These are phyloP conservation scores for Saccharomycopsis crataegensis DNA, from an alignment of 1,139 yeast species.

Conservation along the genomic window DNA sequence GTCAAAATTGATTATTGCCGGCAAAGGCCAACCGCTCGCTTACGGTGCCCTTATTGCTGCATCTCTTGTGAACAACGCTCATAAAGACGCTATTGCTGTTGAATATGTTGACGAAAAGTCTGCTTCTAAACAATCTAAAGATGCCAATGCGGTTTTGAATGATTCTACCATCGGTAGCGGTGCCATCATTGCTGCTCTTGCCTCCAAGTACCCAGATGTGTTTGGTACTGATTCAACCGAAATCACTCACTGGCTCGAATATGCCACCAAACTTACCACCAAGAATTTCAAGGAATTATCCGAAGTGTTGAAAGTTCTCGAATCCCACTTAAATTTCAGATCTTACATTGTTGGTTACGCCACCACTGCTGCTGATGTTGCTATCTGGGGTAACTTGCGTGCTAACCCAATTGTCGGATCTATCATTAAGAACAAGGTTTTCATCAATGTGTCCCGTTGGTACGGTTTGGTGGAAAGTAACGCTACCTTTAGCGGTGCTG, in stretches of 20 bases:
- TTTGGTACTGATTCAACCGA: conserved; percentile 28
- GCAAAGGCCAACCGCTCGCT: conserved; percentile 77
- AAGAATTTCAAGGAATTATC: conserved; percentile 87
- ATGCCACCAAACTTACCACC: conserved; percentile 61
- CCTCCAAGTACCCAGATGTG: conserved; percentile 38
- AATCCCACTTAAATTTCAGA: conserved; percentile 77
- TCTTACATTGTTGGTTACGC: conserved; percentile 66
- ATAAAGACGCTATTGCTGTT: conserved; percentile 48
- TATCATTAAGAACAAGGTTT: conserved; percentile 74
- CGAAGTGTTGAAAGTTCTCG: conserved; percentile 70
- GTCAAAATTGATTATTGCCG: conserved; percentile 50
- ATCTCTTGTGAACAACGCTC: conserved; percentile 53
- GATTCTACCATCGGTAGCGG: conserved; percentile 38
- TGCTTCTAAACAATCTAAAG: conserved; percentile 30
- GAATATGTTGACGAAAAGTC: conserved; percentile 63
- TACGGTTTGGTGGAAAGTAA: conserved; percentile 68
- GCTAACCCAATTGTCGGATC: conserved; percentile 92
- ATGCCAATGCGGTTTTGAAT: conserved; percentile 39
- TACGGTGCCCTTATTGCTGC: conserved; percentile 79
- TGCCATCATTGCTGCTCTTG: conserved; percentile 39
- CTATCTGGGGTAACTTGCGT: conserved; percentile 90
- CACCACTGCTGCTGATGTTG: conserved; percentile 70
- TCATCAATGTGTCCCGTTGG: conserved; percentile 89
- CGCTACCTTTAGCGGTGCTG: conserved; percentile 50
- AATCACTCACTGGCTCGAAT: conserved; percentile 55